These are phyloP conservation scores for Trametes elegans DNA, from an alignment of 768 basidiomycete genomes.

Conservation along the genomic window DNA sequence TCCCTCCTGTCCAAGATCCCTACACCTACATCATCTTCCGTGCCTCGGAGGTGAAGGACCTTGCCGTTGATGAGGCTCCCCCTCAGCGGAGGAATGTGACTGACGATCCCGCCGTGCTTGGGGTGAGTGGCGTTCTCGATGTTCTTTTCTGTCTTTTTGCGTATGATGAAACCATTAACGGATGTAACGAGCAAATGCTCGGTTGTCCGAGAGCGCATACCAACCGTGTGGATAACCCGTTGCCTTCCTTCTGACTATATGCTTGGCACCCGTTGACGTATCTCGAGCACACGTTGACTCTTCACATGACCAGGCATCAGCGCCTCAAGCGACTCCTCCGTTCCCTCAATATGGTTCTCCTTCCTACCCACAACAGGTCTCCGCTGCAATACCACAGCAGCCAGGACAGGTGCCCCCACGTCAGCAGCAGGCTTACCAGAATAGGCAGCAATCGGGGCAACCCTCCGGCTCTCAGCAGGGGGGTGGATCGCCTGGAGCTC, in stretches of 20 bases:
- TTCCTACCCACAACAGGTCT: constrained; percentile 24
- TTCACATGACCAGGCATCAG: constrained; percentile 42
- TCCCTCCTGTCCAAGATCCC: constrained; percentile 78
- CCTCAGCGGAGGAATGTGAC: constrained; percentile 59
- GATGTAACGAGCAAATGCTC: constrained; percentile 43
- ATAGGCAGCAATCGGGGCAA: constrained; percentile 19
- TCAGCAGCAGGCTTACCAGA: constrained; percentile 17
- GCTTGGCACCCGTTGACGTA: constrained; percentile 5
- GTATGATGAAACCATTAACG: constrained; percentile 43
- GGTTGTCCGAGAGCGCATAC: constrained; percentile 44
- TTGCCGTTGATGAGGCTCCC: constrained; percentile 73
- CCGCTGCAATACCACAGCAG: constrained; percentile 22
- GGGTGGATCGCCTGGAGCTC: constrained; percentile 18
- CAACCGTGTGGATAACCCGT: constrained; percentile 54
- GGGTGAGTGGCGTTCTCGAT: constrained; percentile 47
- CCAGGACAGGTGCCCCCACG: constrained; percentile 23
- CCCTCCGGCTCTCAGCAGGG: constrained; percentile 17
- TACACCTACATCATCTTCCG: constrained; percentile 92
- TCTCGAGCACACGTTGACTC: constrained; percentile 9
- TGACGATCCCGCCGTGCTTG: constrained; percentile 83
- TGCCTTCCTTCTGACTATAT: constrained; percentile 56
- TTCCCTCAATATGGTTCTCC: constrained; percentile 24
- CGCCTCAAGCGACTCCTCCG: constrained; percentile 35
- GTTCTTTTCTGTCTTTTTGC: constrained; percentile 4
- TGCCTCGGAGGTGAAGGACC: constrained; percentile 85